Base-by-base conservation (phyloP, 495 filamentous ascomycete species). In the Lophiostoma macrostomum region DNA sequence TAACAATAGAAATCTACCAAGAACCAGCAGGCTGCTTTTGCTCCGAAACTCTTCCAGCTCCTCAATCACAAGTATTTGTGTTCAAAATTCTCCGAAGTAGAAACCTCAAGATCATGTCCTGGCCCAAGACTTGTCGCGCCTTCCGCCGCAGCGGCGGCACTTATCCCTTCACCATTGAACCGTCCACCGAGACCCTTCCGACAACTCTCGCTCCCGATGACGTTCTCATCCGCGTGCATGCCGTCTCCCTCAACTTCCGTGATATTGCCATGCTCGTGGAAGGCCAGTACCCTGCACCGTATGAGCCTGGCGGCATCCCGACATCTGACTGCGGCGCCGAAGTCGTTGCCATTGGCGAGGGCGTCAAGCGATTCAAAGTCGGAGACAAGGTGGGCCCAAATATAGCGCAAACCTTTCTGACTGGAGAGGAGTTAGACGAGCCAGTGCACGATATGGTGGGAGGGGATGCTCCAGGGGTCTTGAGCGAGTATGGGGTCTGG, bases 401-500 rank as follows among this genome's bases (percentile, higher is more conserved):
- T 39, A 45, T 64, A 14, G 18, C 51, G 0, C 58, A 53, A n/a
- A 52, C 60, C 3, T 23, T 53, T 5, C 47, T 27, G 49, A 61
- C 13, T 7, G 40, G 50, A 11, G 30, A 36, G 20, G 28, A 34
- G 12, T 43, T 24, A 32, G 61, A 67, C 25, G 69, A 67, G 20
- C n/a, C n/a, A n/a, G 52, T 65, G 20, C 45, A 7, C 7, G 19
- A 18, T 7, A 25, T 20, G 38, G 2, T 30, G 6, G 52, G 42
- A 3, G 23, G 7, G 1, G 27, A 38, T 28, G 14, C 13, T 7
- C n/a, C n/a, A n/a, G 52, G 42, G 4, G 41, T 56, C n/a, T 31
- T 72, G 4, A 38, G 60, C 0, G 56, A 73, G 50, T 71, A 71
- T 50, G 64, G 60, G 4, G 51, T 65, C 1, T 67, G 64, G 34